Conservation (phyloP, 1,139 yeast genomes). For the Debaryomyces singareniensis region DNA sequence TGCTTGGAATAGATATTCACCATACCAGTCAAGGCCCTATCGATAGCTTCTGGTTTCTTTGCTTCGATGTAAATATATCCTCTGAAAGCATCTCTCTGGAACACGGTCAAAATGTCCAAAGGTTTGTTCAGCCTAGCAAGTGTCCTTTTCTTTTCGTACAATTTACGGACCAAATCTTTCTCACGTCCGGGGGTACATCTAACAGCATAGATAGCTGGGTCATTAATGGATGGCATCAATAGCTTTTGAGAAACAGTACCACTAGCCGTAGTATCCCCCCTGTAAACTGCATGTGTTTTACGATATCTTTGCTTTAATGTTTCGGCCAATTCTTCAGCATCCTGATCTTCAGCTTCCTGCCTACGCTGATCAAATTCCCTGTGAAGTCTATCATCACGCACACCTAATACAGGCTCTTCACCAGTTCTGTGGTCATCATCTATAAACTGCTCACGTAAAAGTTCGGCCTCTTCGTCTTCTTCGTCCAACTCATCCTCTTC, state of each 20-base stretch:
- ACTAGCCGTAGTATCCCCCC: conserved; percentile 75
- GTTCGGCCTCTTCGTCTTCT: conserved; percentile 84
- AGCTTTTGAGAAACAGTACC: conserved; percentile 87
- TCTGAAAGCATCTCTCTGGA: conserved; percentile 87
- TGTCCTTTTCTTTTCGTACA: conserved; percentile 73
- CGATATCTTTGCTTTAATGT: conserved; percentile 91
- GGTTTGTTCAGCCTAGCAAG: conserved; percentile 57
- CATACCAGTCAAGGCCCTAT: conserved; percentile 80
- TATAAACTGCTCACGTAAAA: conserved; percentile 76
- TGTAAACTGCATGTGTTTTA: conserved; percentile 74
- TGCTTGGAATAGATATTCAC: conserved; percentile 70
- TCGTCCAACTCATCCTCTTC: conserved; percentile 90
- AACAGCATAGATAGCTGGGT: conserved; percentile 94
- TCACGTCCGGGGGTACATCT: conserved; percentile 92
- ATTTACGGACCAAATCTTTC: conserved; percentile 79
- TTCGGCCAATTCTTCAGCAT: conserved; percentile 91
- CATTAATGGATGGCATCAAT: conserved; percentile 90
- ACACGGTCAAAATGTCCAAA: conserved; percentile 78
- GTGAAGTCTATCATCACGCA: conserved; percentile 67
- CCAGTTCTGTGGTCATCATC: conserved; percentile 62
- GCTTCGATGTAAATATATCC: conserved; percentile 96
- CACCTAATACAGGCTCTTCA: conserved; percentile 39
- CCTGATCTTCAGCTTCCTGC: conserved; percentile 87
- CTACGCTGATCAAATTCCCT: conserved; percentile 88
- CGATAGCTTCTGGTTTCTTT: conserved; percentile 86